Evolutionary conservation across 1,284 basidiomycete genomes (phyloP), one percentile per base, ranked within the genome.

Genomic region (Dichomitus squalens): DNA sequence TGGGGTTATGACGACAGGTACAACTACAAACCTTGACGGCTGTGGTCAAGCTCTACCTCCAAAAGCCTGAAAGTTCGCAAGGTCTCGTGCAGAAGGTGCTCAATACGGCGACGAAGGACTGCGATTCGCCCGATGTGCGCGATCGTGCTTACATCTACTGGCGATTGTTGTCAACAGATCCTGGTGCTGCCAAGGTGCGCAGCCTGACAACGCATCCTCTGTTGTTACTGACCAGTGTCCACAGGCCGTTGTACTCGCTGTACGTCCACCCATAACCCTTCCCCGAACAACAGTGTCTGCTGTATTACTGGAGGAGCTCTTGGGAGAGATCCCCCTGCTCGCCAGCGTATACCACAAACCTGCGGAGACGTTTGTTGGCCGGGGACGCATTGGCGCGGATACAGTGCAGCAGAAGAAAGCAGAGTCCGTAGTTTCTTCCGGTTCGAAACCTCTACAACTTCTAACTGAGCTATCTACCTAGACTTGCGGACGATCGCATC

Each of bases 271-370:
- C 11, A 99, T 99, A 71, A 90, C 91, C 5, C 86, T 98, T 44
- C 93, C 95, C 0, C 85, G 90, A 50, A 96, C 94, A 31, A 95
- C 93, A 0, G 93, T 99, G 0, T 82, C 96, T 0, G 86, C 93
- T 1, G 93, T 87, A 0, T 77, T 99, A n/a, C 78, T 99, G 21
- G 95, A 98, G 68, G 96, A 99, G 72, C 84, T 99, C 1, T 75
- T 99, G 0, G 84, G 87, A 35, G 95, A 97, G 69, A 85, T 98
- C 33, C 93, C 92, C 1, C 88, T 83, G 52, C 78, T 98, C 18
- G 92, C 96, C 1, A 95, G 92, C 70, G 95, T 97, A 4, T 98
- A 98, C 68, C 95, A 98, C 76, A 98, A 96, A 73, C 97, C 97
- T 0, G 89, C 89, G 18, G 93, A 89, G 72, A 96, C 94, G 0